These are phyloP conservation scores for Yamadazyma membranifaciens DNA, from an alignment of 1,139 yeast genomes.

Conservation along the genomic window DNA sequence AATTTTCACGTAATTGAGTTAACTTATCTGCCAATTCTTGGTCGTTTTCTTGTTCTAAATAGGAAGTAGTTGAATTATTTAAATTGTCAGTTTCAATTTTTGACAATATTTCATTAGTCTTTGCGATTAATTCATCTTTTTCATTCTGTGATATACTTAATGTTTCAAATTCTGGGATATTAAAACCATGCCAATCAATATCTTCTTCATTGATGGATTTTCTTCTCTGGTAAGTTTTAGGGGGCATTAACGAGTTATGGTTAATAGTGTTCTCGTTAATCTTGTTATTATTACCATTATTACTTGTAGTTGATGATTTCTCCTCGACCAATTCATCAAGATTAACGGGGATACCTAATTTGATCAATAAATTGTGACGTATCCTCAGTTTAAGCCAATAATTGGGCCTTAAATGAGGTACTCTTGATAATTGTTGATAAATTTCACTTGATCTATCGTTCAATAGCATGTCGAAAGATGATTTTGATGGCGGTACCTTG, in stretches of 20 bases:
- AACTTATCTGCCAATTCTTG: slow-evolving; percentile 21
- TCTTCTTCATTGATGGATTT: slow-evolving; percentile 28
- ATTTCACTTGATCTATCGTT: slow-evolving; percentile 28
- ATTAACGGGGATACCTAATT: slow-evolving; percentile 18
- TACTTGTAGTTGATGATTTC: neutral
- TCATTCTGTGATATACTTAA: slow-evolving; percentile 23
- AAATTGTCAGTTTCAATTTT: slow-evolving; percentile 36
- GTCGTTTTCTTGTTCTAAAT: slow-evolving; percentile 18
- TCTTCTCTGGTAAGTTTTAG: slow-evolving; percentile 13
- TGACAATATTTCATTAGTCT: slow-evolving; percentile 29
- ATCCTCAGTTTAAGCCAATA: slow-evolving; percentile 61
- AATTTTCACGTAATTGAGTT: slow-evolving; percentile 26
- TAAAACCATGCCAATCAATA: slow-evolving; percentile 32
- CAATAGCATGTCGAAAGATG: slow-evolving; percentile 14
- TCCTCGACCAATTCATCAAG: slow-evolving; percentile 15
- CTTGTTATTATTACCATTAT: neutral
- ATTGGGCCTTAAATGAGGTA: slow-evolving; percentile 47
- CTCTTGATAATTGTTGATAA: slow-evolving; percentile 33
- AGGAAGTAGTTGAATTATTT: slow-evolving; percentile 30
- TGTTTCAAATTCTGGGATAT: slow-evolving; percentile 25
- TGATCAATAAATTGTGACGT: slow-evolving; percentile 53
- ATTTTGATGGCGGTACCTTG: neutral
- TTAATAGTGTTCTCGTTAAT: neutral
- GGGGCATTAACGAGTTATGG: neutral
- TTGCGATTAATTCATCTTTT: slow-evolving; percentile 17